phyloP scores from a whole-genome alignment of 441 rosid species.

The Erodium texanum region DNA sequence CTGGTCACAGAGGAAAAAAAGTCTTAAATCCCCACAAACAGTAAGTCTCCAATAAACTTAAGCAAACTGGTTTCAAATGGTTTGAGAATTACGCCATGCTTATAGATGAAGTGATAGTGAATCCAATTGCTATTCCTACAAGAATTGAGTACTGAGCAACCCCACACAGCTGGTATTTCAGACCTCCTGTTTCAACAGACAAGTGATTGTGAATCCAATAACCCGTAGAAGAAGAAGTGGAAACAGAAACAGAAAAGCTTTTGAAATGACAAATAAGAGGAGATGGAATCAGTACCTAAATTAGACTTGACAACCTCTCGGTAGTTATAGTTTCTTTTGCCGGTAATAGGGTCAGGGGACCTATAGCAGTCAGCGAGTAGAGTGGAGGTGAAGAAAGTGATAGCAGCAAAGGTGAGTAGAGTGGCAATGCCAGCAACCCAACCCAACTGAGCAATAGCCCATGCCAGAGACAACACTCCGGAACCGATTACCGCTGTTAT shows the following conservation, averaged over 20 bases:
- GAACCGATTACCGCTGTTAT: slow-evolving; percentile 9
- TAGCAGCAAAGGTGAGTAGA: slow-evolving; percentile 36
- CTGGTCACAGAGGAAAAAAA: slow-evolving; percentile 12
- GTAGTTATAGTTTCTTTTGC: slow-evolving; percentile 73
- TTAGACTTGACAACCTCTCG: slow-evolving; percentile 66
- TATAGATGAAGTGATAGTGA: slow-evolving; percentile 87
- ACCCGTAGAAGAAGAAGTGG: no score
- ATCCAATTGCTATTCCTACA: slow-evolving; percentile 63
- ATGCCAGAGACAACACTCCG: slow-evolving; percentile 12
- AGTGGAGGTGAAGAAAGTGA: slow-evolving; percentile 63
- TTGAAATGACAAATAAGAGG: not conserved
- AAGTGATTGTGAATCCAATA: not conserved
- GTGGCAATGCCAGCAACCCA: slow-evolving; percentile 11
- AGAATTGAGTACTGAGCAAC: slow-evolving; percentile 68
- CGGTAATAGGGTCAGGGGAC: slow-evolving; percentile 63
- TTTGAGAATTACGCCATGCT: slow-evolving; percentile 66
- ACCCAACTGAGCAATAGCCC: slow-evolving; percentile 9
- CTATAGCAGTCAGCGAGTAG: slow-evolving; percentile 74
- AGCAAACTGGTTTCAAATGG: not conserved
- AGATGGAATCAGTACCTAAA: slow-evolving; percentile 33
- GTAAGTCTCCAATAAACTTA: not conserved
- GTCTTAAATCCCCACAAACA: not conserved
- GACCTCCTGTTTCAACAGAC: not conserved
- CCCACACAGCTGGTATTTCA: slow-evolving; percentile 43
- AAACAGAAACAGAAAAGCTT: not conserved